Evolutionary conservation across 2,329 filamentous ascomycete genomes (phyloP), one percentile per base, ranked within the genome.

Genomic region (Xenosphaeropsis pyriputrescens): DNA sequence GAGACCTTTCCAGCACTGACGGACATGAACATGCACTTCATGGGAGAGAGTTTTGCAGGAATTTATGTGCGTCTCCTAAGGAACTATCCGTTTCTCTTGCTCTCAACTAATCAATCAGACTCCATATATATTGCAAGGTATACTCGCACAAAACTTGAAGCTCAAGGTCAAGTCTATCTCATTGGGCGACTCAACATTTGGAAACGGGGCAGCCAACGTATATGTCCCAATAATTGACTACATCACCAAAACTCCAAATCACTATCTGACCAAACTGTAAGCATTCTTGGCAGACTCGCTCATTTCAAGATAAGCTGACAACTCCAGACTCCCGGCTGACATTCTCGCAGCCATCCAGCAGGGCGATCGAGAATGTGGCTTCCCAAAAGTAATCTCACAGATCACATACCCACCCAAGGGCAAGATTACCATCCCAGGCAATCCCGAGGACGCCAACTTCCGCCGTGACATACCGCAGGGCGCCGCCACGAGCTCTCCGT

Each of bases 41-140:
- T 40, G 39, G 39, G 35, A 12, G 34, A 38, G 17, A 37, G 39
- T 31, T 40, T 32, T 22, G 35, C 39, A 3, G 39, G 34, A 5
- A 8, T 40, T 2, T 38, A 38, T 31, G 30, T 32, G 14, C 8
- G 30, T 32, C n/a, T 7, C 30, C 13, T 15, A 17, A 26, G 22
- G 22, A 26, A 26, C 22, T 26, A 5, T 3, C 22, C 8, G n/a
- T 9, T 9, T 6, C 22, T 6, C 22, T 26, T 26, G 8, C 22
- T 3, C 12, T 26, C 22, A 7, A 11, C 30, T 32, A 32, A 32
- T 3, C 14, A 8, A 6, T 14, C 13, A 32, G 30, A 19, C 38
- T 26, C 39, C 39, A 4, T 38, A 40, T n/a, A 38, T 40, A n/a
- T 35, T 31, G 13, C 15, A 38, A 32, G 29, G 17, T 16, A 29